phyloP scores from a whole-genome alignment of 139 green algal species.

The Coelastrella sp. region DNA sequence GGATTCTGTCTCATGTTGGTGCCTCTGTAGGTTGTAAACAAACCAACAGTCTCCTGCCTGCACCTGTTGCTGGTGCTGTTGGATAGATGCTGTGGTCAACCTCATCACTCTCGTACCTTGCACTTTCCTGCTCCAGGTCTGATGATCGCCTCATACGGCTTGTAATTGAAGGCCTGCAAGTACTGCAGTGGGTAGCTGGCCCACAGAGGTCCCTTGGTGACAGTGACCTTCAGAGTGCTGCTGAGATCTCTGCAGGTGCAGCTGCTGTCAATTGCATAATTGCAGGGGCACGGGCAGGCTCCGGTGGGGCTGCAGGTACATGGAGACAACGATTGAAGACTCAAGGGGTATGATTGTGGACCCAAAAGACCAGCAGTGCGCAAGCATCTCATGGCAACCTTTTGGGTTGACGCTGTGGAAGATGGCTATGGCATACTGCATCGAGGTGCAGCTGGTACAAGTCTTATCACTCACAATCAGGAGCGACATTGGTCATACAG shows the following conservation, averaged over 20 bases:
- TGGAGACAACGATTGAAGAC: background rate
- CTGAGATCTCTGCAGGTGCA: slow-evolving; percentile 83
- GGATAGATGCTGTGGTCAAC: too few species aligned
- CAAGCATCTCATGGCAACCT: background rate
- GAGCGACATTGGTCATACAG: too few species aligned
- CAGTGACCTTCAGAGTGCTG: slow-evolving; percentile 60
- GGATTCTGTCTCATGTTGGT: background rate
- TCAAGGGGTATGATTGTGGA: background rate
- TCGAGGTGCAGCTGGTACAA: too few species aligned
- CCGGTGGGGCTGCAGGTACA: slow-evolving; percentile 62
- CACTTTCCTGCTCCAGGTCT: slow-evolving; percentile 52
- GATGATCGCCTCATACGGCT: slow-evolving; percentile 62
- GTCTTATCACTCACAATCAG: too few species aligned
- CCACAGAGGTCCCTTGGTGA: slow-evolving; percentile 77
- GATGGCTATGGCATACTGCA: too few species aligned
- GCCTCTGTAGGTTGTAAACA: background rate
- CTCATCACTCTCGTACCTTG: slow-evolving; percentile 45
- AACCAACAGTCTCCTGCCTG: too few species aligned
- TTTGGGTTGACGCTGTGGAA: background rate
- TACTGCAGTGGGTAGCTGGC: slow-evolving; percentile 78
- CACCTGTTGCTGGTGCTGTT: background rate
- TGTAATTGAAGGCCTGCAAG: slow-evolving; percentile 67
- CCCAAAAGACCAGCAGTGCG: background rate
- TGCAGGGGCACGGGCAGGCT: slow-evolving; percentile 83
- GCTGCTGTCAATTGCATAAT: slow-evolving; percentile 67